Evolutionary conservation across 805 yeast species (phyloP), one percentile per base, ranked within the genome.

Genomic region (Komagataella ulmi): DNA sequence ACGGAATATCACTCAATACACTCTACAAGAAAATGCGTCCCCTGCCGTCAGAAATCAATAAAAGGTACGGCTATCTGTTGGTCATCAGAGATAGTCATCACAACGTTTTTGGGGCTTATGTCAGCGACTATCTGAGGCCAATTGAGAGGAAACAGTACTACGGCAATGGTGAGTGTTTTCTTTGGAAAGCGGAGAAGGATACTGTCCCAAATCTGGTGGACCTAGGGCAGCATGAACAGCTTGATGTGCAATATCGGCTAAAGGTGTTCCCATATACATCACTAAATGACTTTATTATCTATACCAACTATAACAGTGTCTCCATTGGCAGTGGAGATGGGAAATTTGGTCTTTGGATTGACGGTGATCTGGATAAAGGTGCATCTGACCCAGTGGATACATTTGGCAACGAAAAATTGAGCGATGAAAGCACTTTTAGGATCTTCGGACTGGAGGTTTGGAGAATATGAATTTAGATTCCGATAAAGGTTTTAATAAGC

Each of bases 161-260:
- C 58, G 99, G 99, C 0, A 90, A 90, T 66, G 97, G 97, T 0
- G 97, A 91, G 64, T 89, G 98, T 61, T 90, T 93, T 59, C 71
- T 91, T 19, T 91, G 97, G 96, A 85, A 83, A 56, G 61, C 77
- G n/a, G 85, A 79, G 55, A 66, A 62, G 30, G 72, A 73, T 6
- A 66, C 65, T 30, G 63, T 66, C 50, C 63, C 66, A 57, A 57
- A 59, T 55, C 53, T 59, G 36, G 54, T 59, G 3, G 48, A 49
- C 7, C 52, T 49, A 1, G 53, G 52, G 54, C 54, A 6, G 47
- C 49, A 24, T 2, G 50, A 49, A 3, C 46, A 51, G n/a, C 45
- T 50, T 7, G 45, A 46, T 2, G 51, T 51, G 18, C 68, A 65
- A 49, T 60, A 76, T 56, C 72, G 86, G 52, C 79, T 90, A 62